Base-by-base conservation (phyloP, 2,329 filamentous ascomycete species). In the Trichophyton simii region DNA sequence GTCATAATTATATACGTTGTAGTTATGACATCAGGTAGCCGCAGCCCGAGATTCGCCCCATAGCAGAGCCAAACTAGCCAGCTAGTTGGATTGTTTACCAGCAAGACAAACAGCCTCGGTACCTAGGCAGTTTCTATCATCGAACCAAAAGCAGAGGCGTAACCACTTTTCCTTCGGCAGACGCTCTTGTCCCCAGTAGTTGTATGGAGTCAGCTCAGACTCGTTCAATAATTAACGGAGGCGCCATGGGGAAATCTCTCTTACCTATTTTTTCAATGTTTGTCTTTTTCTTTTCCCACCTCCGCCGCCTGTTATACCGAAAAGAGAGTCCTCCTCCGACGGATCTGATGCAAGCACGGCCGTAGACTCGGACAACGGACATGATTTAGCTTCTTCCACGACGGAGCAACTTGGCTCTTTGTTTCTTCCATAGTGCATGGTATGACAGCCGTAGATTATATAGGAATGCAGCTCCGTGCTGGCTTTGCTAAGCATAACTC, bases 281-380 rank as follows among this genome's bases (percentile, higher is more conserved):
- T 58, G 15, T 42, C 36, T 38, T 38, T 38, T 38, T 9, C 22
- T 38, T 7, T 38, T 38, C 34, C 34, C 34, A 38, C 34, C 34
- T 38, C 15, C 36, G 36, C 42, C 57, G 42, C 36, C 57, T 58
- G 42, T 58, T 58, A 34, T 55, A 36, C 52, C 52, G 52, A 55
- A 55, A 55, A 55, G 52, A 55, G 52, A 55, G 25, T 55, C 25
- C 52, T 55, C 34, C 52, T 55, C 52, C 52, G 52, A 55, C n/a
- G 52, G 52, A 55, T 55, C 52, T 55, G 52, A 55, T 55, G 52
- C 52, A 55, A 34, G 52, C 22, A 55, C 52, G 52, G 52, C 52
- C 28, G 52, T 55, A 55, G 52, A 28, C 31, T 55, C 25, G 52
- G 31, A 34, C 52, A 55, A 36, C 52, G 28, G 52, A 55, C 52